Base-by-base conservation (phyloP, 129 eudicot species). In the Saposhnikovia divaricata region DNA sequence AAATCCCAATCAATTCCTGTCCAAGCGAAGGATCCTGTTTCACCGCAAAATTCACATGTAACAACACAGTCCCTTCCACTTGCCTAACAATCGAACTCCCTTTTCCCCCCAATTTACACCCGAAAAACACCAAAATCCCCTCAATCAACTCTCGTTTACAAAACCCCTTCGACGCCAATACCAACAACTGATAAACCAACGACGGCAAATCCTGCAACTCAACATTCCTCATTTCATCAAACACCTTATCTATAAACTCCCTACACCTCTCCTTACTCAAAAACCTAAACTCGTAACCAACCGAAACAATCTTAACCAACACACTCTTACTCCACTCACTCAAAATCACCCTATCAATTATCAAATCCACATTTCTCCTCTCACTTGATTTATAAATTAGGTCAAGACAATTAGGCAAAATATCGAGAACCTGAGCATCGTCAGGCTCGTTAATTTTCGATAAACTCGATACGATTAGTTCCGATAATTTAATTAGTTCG, bases 11-110 rank as follows among this genome's bases (percentile, higher is more conserved):
- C 72, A 92, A 79, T 71, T 92, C 96, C 80, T 90, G 96, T 2
- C 91, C 97, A 69, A 92, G 76, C 3, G 96, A 92, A 45, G 91
- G 96, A 45, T 92, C 96, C 87, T 92, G 97, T 82, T 92, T 92
- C 23, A 92, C 97, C 0, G 96, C 97, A 65, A 92, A 92, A 85
- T 92, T 92, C 72, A 92, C 89, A 88, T 92, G 96, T 44, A 92
- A 86, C 87, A 92, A 80, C 44, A 90, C 91, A 27, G 97, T 92
- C 85, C 97, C 97, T 79, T 92, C 97, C 13, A 92, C 96, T 76
- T 92, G 96, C 85, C 87, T 87, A 75, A 88, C 69, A 6, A 85
- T 84, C 10, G 83, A 79, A 48, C 91, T 76, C 13, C 72, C 82
- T 37, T 88, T 86, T 65, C 31, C n/a, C 77, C 57, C 63, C 75